Evolutionary conservation across 306 rosid species (phyloP), one percentile per base, ranked within the genome.

Genomic region (Pyrus betulifolia): DNA sequence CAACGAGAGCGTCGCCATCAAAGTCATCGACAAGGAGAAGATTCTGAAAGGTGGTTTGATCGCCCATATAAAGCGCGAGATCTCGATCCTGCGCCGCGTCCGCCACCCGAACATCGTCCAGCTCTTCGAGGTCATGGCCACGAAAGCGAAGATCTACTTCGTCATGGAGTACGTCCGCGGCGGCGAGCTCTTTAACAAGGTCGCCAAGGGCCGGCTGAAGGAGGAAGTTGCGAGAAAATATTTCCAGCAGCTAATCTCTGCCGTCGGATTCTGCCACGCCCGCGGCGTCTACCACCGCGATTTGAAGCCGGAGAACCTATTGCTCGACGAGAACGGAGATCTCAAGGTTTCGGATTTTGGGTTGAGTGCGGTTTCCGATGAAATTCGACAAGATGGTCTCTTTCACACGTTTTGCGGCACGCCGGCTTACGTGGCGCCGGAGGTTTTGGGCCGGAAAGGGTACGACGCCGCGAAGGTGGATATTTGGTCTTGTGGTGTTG

Each of bases 351-450:
- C 97, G 1, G 98, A 93, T 84, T 93, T 93, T 51, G 98, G 98
- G 4, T 46, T 93, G 3, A 88, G 94, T 25, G 94, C 98, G 6
- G 98, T 93, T 0, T 91, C 98, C 7, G 98, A 93, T 73, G 96
- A 93, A 79, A 93, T 91, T 67, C 78, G 90, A 5, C 97, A 93
- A 69, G 98, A 93, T 58, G 98, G 97, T 4, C 68, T 93, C 75
- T 93, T 93, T 45, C 98, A 93, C 77, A 93, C 98, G 9, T 93
- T 93, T 72, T 93, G 98, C 23, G 98, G 98, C 0, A 93, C 98
- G 0, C 98, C 98, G n/a, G 96, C 97, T 0, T 93, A 93, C 66
- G 98, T 93, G 23, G 98, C 98, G 1, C 97, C 98, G 2, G 98
- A 93, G 86, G 97, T 93, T 55, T 74, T 93, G 55, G 93, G 82